phyloP scores from a whole-genome alignment of 352 stramenopile species.

The Phytophthora pistaciae region DNA sequence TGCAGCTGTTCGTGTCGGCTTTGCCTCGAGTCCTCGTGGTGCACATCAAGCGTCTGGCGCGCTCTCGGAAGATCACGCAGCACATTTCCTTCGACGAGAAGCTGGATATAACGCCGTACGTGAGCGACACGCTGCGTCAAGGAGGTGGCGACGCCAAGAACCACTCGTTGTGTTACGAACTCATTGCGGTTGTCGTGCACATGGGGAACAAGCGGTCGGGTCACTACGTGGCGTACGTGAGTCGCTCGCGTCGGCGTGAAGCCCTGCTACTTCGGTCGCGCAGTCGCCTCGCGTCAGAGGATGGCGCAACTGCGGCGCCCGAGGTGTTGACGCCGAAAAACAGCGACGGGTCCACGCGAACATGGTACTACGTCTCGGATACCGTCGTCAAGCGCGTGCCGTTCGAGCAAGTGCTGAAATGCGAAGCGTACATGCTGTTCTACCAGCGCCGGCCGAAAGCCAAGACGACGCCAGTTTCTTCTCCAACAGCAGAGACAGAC shows the following conservation, averaged over 20 bases:
- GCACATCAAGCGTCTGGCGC: slow-evolving; percentile 72
- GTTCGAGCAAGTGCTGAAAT: slow-evolving; percentile 73
- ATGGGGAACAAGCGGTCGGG: slow-evolving; percentile 75
- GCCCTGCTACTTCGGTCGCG: slow-evolving; percentile 29
- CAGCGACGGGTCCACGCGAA: slow-evolving; percentile 31
- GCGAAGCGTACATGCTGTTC: slow-evolving; percentile 86
- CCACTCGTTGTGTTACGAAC: slow-evolving; percentile 54
- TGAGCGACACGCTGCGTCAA: slow-evolving; percentile 40
- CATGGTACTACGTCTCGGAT: slow-evolving; percentile 83
- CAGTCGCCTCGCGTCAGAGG: slow-evolving; percentile 32
- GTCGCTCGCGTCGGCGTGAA: slow-evolving; percentile 54
- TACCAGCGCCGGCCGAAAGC: slow-evolving; percentile 55
- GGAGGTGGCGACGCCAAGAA: slow-evolving; percentile 30
- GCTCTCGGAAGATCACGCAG: slow-evolving; percentile 68
- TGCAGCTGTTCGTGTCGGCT: slow-evolving; percentile 61
- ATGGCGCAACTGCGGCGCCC: slow-evolving; percentile 8
- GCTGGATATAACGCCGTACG: slow-evolving; percentile 64
- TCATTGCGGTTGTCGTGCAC: slow-evolving; percentile 79
- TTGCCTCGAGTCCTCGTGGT: slow-evolving; percentile 69
- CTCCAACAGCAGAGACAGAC: slow-evolving; percentile 28
- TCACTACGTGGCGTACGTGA: slow-evolving; percentile 82
- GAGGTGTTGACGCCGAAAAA: slow-evolving; percentile 29
- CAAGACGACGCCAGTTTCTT: slow-evolving; percentile 19
- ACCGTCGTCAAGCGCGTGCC: slow-evolving; percentile 65
- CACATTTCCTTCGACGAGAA: slow-evolving; percentile 68